Conservation (phyloP, 257 asterid species). For the Salvia miltiorrhiza region DNA sequence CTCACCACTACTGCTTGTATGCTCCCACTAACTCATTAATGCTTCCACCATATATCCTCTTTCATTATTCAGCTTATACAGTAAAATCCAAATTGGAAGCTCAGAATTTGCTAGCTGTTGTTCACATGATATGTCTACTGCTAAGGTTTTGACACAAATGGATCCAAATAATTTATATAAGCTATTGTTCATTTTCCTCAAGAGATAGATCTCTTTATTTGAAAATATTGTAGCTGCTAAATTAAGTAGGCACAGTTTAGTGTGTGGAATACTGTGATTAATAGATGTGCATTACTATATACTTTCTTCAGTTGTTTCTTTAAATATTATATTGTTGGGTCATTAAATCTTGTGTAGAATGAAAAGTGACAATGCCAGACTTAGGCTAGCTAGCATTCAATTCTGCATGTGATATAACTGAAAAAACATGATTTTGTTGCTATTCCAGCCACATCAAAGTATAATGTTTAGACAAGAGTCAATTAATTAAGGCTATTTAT, state of each 20-base stretch:
- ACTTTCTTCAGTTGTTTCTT: background rate
- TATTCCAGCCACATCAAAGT: background rate
- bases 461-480: background rate
- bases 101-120: slow-evolving; percentile 10
- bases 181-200: background rate
- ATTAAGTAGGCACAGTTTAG: background rate
- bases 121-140: slow-evolving; percentile 28
- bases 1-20: background rate
- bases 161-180: background rate
- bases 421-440: background rate
- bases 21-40: slow-evolving; percentile 13
- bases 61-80: slow-evolving; percentile 16
- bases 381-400: background rate
- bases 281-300: background rate
- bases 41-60: slow-evolving; percentile 10
- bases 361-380: background rate
- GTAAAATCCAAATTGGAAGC: slow-evolving; percentile 25
- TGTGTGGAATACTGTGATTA: background rate
- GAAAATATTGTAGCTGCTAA: background rate
- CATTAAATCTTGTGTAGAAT: background rate
- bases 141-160: background rate
- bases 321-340: background rate
- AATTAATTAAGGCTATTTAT: background rate
- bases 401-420: slow-evolving; percentile 12
- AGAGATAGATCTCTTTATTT: background rate